Base-by-base conservation (phyloP, 2,329 filamentous ascomycete genomes). In the Thelonectria blattea region DNA sequence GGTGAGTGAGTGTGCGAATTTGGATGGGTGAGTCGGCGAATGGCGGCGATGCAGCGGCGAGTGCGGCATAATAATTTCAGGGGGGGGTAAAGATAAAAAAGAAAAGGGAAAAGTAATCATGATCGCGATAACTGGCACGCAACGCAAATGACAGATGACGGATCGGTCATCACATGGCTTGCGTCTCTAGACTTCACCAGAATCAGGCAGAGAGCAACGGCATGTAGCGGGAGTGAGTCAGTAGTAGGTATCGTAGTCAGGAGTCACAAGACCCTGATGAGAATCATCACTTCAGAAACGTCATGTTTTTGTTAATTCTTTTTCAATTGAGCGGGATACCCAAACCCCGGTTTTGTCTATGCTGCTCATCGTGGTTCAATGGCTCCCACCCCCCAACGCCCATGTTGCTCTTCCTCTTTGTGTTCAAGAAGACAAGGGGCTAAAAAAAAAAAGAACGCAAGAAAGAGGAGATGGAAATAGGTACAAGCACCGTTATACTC, bases 381-480 rank as follows among this genome's bases (percentile, higher is more conserved):
- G 39, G 39, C 57, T 62, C 63, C 53, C 46, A 62, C 52, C 56
- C 65, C 65, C 56, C 60, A 69, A 67, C 68, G 67, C 67, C 67
- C 32, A 61, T 51, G 17, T n/a, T 5, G 32, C 34, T 50, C 22
- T 53, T 30, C 7, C 52, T 60, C 34, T 15, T n/a, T 37, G 34
- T 24, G 34, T 37, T 30, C 34, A 3, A 11, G 2, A 15, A 37
- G 12, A 15, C 52, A 49, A 68, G 58, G 60, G 43, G 64, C 49
- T 50, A 52, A 47, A 62, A 60, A 57, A 24, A 51, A 55, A 47
- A 62, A 61, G 58, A 66, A 66, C 60, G 66, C 64, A 66, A 66
- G 60, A 67, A 76, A 76, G 72, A 69, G 74, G 71, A 75, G 74
- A 74, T 71, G 65, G 62, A 67, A 67, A 70, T 74, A 69, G 65